Evolutionary conservation across 192 early-diverging fungal genomes (phyloP).

Genomic region (Spinellus fusiger): DNA sequence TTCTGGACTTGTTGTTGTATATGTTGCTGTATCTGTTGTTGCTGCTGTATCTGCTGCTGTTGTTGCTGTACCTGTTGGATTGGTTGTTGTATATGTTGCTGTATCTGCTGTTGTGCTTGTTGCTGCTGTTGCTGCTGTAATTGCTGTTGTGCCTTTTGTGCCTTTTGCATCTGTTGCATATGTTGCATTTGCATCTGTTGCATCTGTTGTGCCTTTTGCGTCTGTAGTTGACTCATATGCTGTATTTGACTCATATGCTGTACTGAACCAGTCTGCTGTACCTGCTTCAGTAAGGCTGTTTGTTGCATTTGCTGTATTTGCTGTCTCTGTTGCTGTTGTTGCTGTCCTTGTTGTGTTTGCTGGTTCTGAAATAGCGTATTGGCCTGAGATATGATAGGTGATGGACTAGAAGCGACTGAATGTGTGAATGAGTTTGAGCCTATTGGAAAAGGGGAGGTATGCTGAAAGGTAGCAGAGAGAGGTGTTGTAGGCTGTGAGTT

Average conservation of each 20-base stretch:
- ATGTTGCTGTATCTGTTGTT: conserved; percentile 1
- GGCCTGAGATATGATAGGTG: no score
- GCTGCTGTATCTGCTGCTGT: no score
- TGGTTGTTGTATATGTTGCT: no score
- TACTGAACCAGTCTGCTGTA: background rate
- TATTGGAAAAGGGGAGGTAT: no score
- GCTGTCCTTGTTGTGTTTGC: background rate
- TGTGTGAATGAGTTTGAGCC: no score
- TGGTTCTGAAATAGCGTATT: no score
- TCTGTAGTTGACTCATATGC: background rate
- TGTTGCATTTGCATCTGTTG: background rate
- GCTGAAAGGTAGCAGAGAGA: no score
- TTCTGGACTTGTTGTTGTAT: background rate
- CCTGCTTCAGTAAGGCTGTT: no score
- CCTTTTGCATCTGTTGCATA: background rate
- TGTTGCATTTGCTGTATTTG: background rate
- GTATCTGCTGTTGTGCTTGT: background rate
- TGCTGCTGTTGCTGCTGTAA: background rate
- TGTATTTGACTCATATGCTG: background rate
- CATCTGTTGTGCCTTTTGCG: background rate
- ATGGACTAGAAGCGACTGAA: no score
- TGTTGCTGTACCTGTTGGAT: background rate
- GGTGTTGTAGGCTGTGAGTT: no score
- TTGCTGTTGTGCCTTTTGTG: background rate
- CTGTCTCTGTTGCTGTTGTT: background rate